These are phyloP conservation scores for Lippia alba DNA, from an alignment of 305 asterid genomes.

Conservation along the genomic window DNA sequence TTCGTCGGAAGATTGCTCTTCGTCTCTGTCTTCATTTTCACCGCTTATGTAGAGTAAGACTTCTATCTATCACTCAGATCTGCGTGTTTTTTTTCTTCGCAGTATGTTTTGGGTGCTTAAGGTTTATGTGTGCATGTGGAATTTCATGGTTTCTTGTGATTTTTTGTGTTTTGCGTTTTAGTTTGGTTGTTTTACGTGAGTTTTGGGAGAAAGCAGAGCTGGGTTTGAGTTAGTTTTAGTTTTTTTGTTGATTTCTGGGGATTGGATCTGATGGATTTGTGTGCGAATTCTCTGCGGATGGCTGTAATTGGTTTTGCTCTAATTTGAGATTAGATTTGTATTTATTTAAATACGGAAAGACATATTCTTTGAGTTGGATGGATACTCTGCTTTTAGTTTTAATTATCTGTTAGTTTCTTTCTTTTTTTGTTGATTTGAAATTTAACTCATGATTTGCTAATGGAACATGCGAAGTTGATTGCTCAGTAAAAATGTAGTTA, in stretches of 20 bases:
- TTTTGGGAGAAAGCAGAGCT: conserved; percentile 11
- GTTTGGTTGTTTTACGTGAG: neutral
- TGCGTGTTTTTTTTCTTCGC: conserved; percentile 18
- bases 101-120: neutral
- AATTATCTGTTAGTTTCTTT: too few relatives aligned
- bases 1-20: conserved; percentile 80
- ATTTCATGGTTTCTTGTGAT: neutral
- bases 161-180: neutral
- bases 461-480: too few relatives aligned
- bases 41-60: conserved; percentile 85
- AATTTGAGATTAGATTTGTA: conserved; percentile 10
- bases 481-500: too few relatives aligned
- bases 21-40: conserved; percentile 81
- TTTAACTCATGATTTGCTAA: too few relatives aligned
- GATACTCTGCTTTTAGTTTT: neutral
- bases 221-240: conserved; percentile 19
- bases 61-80: conserved; percentile 50
- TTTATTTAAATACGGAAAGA: neutral
- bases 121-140: neutral
- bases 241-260: conserved; percentile 1
- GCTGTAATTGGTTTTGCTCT: conserved; percentile 1
- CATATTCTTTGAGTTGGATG: conserved; percentile 5
- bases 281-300: neutral
- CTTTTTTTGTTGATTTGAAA: too few relatives aligned
- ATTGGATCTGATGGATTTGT: conserved; percentile 42